Percentiles rank a stretch among this genome's conserved stretches.
These are phyloP conservation scores for Curvularia sp. DNA, from an alignment of 2,329 filamentous ascomycete species.

Conservation along the genomic window DNA sequence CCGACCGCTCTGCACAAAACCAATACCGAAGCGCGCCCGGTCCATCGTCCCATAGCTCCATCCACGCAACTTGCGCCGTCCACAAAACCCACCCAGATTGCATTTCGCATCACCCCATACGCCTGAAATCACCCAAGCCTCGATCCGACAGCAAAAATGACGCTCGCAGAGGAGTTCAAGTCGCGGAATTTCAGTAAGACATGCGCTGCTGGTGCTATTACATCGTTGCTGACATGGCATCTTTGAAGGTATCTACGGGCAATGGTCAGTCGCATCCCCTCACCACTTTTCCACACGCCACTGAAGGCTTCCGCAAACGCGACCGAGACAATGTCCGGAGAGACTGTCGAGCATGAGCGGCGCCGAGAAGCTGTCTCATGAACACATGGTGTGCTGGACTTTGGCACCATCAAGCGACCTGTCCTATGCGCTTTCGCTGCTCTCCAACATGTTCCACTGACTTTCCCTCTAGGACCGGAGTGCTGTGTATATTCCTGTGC, in stretches of 20 bases:
- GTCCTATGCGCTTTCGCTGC: background rate
- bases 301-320: background rate
- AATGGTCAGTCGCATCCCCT: slow-evolving; percentile 64
- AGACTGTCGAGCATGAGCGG: background rate
- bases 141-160: slow-evolving; percentile 54
- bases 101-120: slow-evolving; percentile 13
- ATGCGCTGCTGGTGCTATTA: slow-evolving; percentile 15
- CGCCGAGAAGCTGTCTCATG: background rate
- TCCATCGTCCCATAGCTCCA: slow-evolving; percentile 32
- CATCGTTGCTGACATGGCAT: slow-evolving; percentile 42
- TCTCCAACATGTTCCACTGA: slow-evolving; percentile 19
- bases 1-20: slow-evolving; percentile 10
- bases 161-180: slow-evolving; percentile 67
- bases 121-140: slow-evolving; percentile 2
- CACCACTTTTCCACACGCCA: background rate
- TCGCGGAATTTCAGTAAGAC: slow-evolving; percentile 71
- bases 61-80: slow-evolving; percentile 32
- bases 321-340: background rate
- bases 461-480: slow-evolving; percentile 56
- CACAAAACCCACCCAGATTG: slow-evolving; percentile 29
- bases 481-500: slow-evolving; percentile 69
- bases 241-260: slow-evolving; percentile 68
- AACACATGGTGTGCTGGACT: background rate
- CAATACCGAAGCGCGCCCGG: slow-evolving; percentile 26
- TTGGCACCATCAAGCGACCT: background rate